phyloP scores from a whole-genome alignment of 441 rosid species.

The Brassica balearica region DNA sequence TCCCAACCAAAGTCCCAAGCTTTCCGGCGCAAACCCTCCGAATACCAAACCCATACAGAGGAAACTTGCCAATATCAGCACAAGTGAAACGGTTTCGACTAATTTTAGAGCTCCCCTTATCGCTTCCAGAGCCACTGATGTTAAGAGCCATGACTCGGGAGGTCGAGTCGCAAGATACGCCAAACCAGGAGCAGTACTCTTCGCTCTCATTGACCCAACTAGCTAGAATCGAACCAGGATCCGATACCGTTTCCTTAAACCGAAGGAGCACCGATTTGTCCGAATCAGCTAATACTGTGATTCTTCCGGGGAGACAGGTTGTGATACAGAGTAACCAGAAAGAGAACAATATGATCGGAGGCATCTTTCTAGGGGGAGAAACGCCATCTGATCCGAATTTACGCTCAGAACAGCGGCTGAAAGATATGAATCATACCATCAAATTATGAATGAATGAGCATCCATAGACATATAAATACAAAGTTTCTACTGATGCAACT shows the following conservation, averaged over 20 bases:
- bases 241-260: slow-evolving; percentile 72
- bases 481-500: neutral
- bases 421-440: neutral
- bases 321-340: slow-evolving; percentile 42
- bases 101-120: slow-evolving; percentile 42
- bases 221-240: slow-evolving; percentile 66
- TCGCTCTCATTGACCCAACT: slow-evolving; percentile 60
- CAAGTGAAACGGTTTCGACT: slow-evolving; percentile 46
- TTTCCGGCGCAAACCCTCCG: slow-evolving; percentile 48
- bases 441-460: neutral
- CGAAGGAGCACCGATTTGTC: slow-evolving; percentile 71
- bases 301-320: slow-evolving; percentile 34
- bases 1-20: slow-evolving; percentile 55
- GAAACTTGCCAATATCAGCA: slow-evolving; percentile 55
- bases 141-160: slow-evolving; percentile 62
- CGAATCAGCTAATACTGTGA: slow-evolving; percentile 46
- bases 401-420: neutral
- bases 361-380: neutral
- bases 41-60: slow-evolving; percentile 59
- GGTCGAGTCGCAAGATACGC: slow-evolving; percentile 64
- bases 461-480: neutral
- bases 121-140: slow-evolving; percentile 47
- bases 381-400: neutral
- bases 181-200: slow-evolving; percentile 67
- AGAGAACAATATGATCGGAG: slow-evolving; percentile 19